Conservation (phyloP, 305 asterid genomes). For the Fraxinus nigra region DNA sequence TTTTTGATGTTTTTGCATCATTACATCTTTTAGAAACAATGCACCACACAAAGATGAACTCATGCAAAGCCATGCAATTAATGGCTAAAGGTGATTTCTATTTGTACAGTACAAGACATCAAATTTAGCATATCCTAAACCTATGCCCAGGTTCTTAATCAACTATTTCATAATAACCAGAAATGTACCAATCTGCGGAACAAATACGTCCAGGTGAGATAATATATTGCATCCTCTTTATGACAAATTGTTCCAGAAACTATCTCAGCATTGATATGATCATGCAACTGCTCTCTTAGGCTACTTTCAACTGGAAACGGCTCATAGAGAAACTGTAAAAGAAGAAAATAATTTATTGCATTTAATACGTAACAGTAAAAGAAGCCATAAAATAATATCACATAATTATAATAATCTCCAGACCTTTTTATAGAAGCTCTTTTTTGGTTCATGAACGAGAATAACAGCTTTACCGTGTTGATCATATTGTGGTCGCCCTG, state of each 20-base stretch:
- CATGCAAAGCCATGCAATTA: neutral
- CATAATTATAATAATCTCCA: constrained; percentile 7
- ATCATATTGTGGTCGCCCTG: constrained; percentile 97
- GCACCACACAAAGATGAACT: neutral
- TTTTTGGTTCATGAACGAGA: constrained; percentile 99
- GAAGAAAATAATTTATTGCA: constrained; percentile 22
- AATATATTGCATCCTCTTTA: constrained; percentile 93
- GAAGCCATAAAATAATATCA: constrained; percentile 14
- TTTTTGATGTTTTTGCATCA: neutral
- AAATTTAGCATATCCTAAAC: constrained; percentile 11
- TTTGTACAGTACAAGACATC: constrained; percentile 1
- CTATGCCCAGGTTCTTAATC: neutral
- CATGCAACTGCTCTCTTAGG: constrained; percentile 89
- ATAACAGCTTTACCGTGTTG: constrained; percentile 99
- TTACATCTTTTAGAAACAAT: neutral
- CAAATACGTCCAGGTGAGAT: constrained; percentile 97
- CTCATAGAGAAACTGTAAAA: constrained; percentile 86
- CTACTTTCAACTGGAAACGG: constrained; percentile 99
- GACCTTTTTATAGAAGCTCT: constrained; percentile 98
- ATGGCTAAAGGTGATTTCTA: neutral
- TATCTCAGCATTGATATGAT: constrained; percentile 95
- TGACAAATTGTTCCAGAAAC: constrained; percentile 91
- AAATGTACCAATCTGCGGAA: constrained; percentile 88
- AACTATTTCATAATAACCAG: constrained; percentile 14
- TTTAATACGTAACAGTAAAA: constrained; percentile 16